Evolutionary conservation across 208 protist species (phyloP), one percentile per base, ranked within the genome.

Genomic region (Leishmania martiniquensis): DNA sequence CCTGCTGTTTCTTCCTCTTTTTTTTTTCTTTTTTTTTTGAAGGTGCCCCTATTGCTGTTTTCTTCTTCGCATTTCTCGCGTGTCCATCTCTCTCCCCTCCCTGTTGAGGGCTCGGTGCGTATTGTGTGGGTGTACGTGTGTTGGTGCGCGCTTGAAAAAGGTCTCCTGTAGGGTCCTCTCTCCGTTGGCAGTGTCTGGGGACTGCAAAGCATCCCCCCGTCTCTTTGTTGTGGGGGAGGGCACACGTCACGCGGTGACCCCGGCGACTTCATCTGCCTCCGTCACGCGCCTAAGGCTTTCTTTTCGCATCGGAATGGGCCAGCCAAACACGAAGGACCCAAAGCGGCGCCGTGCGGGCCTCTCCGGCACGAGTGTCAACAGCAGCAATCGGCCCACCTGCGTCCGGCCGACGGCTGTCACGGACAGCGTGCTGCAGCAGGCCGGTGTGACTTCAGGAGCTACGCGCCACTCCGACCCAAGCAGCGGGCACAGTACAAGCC

Each of bases 251-350:
- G 25, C 22, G 22, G 25, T 0, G 65, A 13, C 42, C 6, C 37
- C 20, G 39, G 42, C 12, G 42, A 59, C 47, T 12, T 57, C 68
- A 17, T 39, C 49, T 47, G 44, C 68, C 47, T 42, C 6, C 22
- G 22, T 2, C 13, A 20, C 7, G 22, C 68, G 76, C 47, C 47
- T 20, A 39, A 22, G 42, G 0, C 49, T 9, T 39, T 4, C 37
- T 54, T 32, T 12, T n/a, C 72, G 66, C 44, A 29, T 9, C 2
- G 22, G n/a, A 4, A 95, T 95, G 91, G 91, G 91, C 3, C 91
- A 95, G 78, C 81, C 82, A 20, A 91, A 91, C 72, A 82, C 81
- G 2, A 95, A 91, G 78, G 91, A 95, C 52, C 59, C 78, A 17
- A 92, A 88, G 72, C 77, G 78, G 7, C 85, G 71, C 67, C 65